Conservation (phyloP, 2,329 filamentous ascomycete species). For the Fusarium multiceps region DNA sequence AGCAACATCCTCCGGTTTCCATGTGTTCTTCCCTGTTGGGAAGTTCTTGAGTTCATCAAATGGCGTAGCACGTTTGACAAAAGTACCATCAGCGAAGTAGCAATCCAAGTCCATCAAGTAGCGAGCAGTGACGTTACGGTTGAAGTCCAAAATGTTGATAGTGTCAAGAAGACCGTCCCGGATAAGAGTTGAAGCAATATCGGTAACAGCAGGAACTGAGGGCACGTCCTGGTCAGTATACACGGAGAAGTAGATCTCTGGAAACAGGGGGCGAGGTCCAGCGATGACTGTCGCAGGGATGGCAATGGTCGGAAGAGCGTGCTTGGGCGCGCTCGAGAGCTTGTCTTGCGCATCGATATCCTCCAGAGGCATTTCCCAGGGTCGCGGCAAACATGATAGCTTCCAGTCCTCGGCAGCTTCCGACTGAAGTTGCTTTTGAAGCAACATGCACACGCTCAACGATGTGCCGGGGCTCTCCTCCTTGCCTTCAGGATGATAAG, state of each 20-base stretch:
- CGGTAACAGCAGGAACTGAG: conserved; percentile 82
- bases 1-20: conserved; percentile 97
- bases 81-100: conserved; percentile 90
- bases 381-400: conserved; percentile 74
- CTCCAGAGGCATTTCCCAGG: conserved; percentile 72
- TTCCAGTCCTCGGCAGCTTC: conserved; percentile 83
- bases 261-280: conserved; percentile 82
- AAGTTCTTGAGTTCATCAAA: conserved; percentile 87
- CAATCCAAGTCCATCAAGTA: conserved; percentile 94
- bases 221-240: conserved; percentile 88
- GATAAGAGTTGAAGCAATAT: conserved; percentile 84
- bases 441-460: conserved; percentile 77
- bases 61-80: conserved; percentile 91
- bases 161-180: conserved; percentile 90
- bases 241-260: conserved; percentile 93
- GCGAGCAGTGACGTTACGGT: conserved; percentile 85
- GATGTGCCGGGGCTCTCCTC: conserved; percentile 72
- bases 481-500: conserved; percentile 75
- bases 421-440: conserved; percentile 86
- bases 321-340: conserved; percentile 72
- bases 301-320: conserved; percentile 78
- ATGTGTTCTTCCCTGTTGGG: conserved; percentile 75
- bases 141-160: conserved; percentile 93
- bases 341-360: conserved; percentile 70
- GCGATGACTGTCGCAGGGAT: conserved; percentile 81